A percentile compares a stretch with the other conserved stretches of the same genome.
Evolutionary conservation across 768 basidiomycete genomes (phyloP).

Genomic region (Daedalea quercina): DNA sequence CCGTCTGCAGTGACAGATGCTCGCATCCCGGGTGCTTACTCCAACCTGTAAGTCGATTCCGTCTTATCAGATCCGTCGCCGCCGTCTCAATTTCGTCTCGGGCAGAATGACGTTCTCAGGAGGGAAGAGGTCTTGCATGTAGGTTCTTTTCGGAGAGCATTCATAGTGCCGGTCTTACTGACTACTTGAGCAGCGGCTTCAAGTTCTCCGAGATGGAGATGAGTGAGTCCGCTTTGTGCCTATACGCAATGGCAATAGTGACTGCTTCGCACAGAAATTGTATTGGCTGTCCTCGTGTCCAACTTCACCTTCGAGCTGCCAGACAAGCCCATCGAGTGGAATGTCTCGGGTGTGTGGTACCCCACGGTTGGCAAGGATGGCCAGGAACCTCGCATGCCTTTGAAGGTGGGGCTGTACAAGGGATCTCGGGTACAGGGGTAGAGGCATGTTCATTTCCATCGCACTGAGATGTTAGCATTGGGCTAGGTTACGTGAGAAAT

Average conservation of each 20-base stretch:
- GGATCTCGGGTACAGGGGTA: no score
- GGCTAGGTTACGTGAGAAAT: no score
- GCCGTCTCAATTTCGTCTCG: background rate
- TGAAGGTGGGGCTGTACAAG: background rate
- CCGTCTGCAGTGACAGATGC: slow-evolving; percentile 14
- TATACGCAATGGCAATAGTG: no score
- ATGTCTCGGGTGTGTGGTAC: slow-evolving; percentile 7
- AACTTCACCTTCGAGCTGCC: slow-evolving; percentile 8
- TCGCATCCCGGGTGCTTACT: slow-evolving; percentile 16
- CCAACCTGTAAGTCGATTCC: slow-evolving; percentile 13
- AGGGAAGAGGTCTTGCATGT: slow-evolving; percentile 41
- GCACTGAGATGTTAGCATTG: no score
- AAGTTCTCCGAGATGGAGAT: slow-evolving; percentile 50
- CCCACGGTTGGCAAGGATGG: slow-evolving; percentile 2
- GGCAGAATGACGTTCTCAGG: slow-evolving; percentile 38
- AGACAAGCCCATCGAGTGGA: slow-evolving; percentile 11
- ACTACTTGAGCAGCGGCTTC: slow-evolving; percentile 32
- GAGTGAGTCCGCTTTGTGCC: slow-evolving; percentile 26
- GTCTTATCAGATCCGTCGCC: background rate
- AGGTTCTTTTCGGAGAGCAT: slow-evolving; percentile 9
- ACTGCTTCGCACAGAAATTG: slow-evolving; percentile 2
- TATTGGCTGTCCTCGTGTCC: slow-evolving; percentile 6
- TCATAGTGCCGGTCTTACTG: background rate
- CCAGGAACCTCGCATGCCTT: background rate
- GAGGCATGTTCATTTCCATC: no score